Base-by-base conservation (phyloP, 805 yeast species). In the Saturnispora sekii region DNA sequence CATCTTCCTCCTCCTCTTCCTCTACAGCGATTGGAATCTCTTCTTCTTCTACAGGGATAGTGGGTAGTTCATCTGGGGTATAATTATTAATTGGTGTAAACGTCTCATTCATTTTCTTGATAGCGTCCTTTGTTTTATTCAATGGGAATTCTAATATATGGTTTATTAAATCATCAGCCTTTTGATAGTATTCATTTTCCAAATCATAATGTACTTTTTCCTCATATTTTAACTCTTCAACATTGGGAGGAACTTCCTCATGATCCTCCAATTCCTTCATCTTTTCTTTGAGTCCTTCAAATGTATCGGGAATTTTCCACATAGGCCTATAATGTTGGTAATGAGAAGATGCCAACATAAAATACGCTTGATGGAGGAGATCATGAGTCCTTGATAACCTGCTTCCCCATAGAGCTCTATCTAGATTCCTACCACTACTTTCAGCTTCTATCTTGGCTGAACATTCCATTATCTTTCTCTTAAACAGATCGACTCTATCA, bases 331-430 rank as follows among this genome's bases (percentile, higher is more conserved):
- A 67, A 31, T 68, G 57, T 53, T 82, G 89, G 51, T 72, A 84
- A 55, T 82, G 76, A 0, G 84, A 75, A 2, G 88, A 77, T 0
- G 86, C 97, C 21, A 84, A 66, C 49, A 87, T 76, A 56, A 89
- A 90, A 56, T 76, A 82, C 37, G 81, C 72, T 42, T 89, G 79
- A 58, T 93, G 97, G 12, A 85, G 62, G 10, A 77, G 55, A 41
- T 85, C 82, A 30, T 71, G 52, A 77, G 79, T 72, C 11, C 65
- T 56, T 49, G 84, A 62, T 10, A 73, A 54, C 42, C 71, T 64
- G 1, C 43, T 33, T 30, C 41, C 47, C 37, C 47, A 39, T 12
- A 36, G 14, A 16, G 35, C 41, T 10, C 38, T 42, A 5, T 54
- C 53, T 12, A 18, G 10, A 26, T 32, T 37, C 30, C 35, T 34